phyloP scores from a whole-genome alignment of 495 filamentous ascomycete species.

The Tuber microsphaerosporum region DNA sequence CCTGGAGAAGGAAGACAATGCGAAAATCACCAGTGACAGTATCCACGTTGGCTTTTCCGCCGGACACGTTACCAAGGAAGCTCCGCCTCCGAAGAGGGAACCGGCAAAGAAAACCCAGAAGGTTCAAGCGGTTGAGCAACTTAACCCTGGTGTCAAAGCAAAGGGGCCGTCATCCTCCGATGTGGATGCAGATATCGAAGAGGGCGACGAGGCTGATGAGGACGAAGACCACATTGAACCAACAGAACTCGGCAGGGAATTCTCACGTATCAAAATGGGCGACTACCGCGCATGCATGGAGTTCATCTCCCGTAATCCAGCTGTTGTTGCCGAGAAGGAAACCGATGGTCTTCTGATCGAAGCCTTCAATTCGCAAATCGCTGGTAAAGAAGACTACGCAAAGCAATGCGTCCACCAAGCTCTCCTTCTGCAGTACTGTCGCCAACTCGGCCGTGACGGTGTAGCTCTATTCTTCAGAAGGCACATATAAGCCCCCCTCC shows the following conservation, averaged over 20 bases:
- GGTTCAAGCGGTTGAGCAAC: slow-evolving; percentile 60
- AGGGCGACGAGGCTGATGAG: slow-evolving; percentile 51
- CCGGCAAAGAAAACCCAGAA: slow-evolving; percentile 43
- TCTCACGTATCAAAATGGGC: slow-evolving; percentile 67
- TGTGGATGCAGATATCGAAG: slow-evolving; percentile 56
- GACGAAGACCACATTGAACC: slow-evolving; percentile 69
- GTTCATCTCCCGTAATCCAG: slow-evolving; percentile 68
- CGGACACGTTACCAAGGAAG: slow-evolving; percentile 63
- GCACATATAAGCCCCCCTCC: slow-evolving; percentile 41
- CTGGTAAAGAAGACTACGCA: slow-evolving; percentile 65
- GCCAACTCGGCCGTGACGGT: slow-evolving; percentile 77
- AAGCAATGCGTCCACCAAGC: slow-evolving; percentile 91
- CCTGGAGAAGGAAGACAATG: slow-evolving; percentile 76
- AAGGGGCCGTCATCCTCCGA: slow-evolving; percentile 46
- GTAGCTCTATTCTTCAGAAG: slow-evolving; percentile 90
- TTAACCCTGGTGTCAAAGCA: slow-evolving; percentile 58
- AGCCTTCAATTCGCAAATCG: slow-evolving; percentile 78
- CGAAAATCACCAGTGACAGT: slow-evolving; percentile 88
- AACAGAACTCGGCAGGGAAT: slow-evolving; percentile 65
- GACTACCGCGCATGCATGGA: slow-evolving; percentile 65
- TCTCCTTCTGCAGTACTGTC: slow-evolving; percentile 87
- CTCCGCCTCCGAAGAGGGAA: slow-evolving; percentile 44
- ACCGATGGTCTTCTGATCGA: slow-evolving; percentile 84
- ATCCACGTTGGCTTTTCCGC: slow-evolving; percentile 89
- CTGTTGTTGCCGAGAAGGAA: slow-evolving; percentile 75